Conservation (phyloP, 2,329 filamentous ascomycete species). For the Fusarium sp. region DNA sequence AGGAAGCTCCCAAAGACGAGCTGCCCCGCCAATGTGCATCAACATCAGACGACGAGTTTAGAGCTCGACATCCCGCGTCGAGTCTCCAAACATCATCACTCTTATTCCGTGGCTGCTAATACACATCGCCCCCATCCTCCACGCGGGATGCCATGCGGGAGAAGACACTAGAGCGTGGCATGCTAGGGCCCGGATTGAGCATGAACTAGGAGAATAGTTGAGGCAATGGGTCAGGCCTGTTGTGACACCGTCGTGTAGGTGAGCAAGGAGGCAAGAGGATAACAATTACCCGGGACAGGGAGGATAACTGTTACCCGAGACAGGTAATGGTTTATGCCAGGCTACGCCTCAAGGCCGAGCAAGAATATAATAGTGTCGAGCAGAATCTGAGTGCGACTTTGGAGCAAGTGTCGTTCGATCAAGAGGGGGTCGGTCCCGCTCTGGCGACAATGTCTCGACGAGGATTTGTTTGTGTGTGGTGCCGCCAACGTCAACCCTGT, state of each 20-base stretch:
- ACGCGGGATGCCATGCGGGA: neutral
- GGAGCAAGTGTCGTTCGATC: slow-evolving; percentile 29
- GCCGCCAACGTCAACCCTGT: slow-evolving; percentile 4
- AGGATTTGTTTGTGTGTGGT: slow-evolving; percentile 3
- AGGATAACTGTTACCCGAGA: neutral
- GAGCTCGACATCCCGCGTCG: neutral
- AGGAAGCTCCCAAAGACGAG: neutral
- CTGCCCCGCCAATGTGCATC: neutral
- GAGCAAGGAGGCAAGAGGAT: neutral
- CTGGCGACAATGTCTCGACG: slow-evolving; percentile 1
- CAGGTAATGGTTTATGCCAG: slow-evolving; percentile 12
- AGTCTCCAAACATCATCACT: neutral
- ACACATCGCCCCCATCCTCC: neutral
- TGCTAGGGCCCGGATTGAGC: neutral
- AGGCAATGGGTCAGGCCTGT: neutral
- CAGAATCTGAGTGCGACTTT: slow-evolving; percentile 29
- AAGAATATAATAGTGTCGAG: slow-evolving; percentile 9
- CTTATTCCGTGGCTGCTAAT: neutral
- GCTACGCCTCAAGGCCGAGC: slow-evolving; percentile 10
- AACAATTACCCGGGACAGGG: neutral
- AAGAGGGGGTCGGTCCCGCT: slow-evolving; percentile 18
- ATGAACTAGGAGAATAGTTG: slow-evolving; percentile 8
- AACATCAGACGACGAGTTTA: neutral
- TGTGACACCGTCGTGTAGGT: slow-evolving; percentile 13
- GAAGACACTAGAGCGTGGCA: neutral